These are phyloP conservation scores for Coniferiporia sulphurascens DNA, from an alignment of 1,284 basidiomycete genomes.

Conservation along the genomic window DNA sequence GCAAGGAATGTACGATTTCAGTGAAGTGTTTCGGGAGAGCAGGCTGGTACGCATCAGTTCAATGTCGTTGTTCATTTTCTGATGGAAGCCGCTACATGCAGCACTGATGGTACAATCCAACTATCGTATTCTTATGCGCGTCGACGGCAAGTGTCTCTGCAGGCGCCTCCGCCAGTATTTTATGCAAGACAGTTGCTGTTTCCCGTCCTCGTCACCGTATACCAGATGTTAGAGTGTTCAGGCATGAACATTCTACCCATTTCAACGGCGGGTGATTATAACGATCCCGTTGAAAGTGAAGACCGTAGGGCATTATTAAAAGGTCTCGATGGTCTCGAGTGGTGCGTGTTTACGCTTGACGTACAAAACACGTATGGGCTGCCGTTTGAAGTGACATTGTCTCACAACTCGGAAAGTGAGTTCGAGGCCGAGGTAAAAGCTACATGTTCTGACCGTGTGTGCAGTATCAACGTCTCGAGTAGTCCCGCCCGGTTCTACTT, in stretches of 20 bases:
- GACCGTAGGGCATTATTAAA: conserved; percentile 32
- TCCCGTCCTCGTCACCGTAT: conserved; percentile 86
- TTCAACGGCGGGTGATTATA: conserved; percentile 24
- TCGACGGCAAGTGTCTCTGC: conserved; percentile 35
- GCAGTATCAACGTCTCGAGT: conserved; percentile 14
- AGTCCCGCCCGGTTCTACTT: conserved; percentile 17
- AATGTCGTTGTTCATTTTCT: not conserved
- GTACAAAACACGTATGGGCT: conserved; percentile 85
- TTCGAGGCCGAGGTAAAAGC: not conserved
- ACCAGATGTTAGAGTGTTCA: conserved; percentile 85
- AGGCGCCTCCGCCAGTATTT: conserved; percentile 49
- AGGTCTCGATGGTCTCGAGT: conserved; percentile 51
- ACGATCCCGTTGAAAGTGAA: too few species aligned
- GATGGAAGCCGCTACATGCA: conserved; percentile 27
- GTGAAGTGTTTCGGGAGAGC: conserved; percentile 84
- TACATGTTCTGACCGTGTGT: conserved; percentile 9
- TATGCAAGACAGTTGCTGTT: conserved; percentile 81
- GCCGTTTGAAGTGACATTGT: conserved; percentile 83
- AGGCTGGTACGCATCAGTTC: conserved; percentile 64
- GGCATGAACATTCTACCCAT: conserved; percentile 74
- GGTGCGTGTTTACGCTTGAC: conserved; percentile 84
- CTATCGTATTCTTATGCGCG: conserved; percentile 79
- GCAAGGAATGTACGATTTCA: conserved; percentile 62
- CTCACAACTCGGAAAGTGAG: conserved; percentile 58
- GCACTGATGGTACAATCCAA: conserved; percentile 72